Conservation (phyloP, 805 yeast genomes). For the Yarrowia hollandica region DNA sequence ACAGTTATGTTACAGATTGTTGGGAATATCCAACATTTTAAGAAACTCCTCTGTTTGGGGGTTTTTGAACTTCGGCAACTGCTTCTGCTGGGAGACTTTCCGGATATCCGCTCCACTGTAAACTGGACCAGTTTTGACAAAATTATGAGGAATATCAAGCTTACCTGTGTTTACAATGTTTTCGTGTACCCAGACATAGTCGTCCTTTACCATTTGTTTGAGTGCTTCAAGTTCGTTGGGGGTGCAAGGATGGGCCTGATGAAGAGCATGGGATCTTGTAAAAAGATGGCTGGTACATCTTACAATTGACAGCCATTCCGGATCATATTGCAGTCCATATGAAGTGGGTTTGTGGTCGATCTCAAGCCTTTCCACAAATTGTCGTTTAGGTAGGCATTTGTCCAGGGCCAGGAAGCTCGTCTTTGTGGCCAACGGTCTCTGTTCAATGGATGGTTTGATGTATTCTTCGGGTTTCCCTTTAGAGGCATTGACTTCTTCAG, state of each 20-base stretch:
- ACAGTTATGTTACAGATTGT: not conserved
- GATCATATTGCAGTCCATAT: conserved; percentile 37
- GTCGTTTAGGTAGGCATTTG: conserved; percentile 70
- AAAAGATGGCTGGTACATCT: conserved; percentile 36
- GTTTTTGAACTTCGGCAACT: conserved; percentile 31
- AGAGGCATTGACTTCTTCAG: not conserved
- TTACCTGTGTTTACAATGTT: conserved; percentile 35
- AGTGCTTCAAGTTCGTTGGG: conserved; percentile 18
- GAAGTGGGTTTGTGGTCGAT: conserved; percentile 37
- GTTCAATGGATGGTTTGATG: not conserved
- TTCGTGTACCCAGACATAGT: conserved; percentile 39
- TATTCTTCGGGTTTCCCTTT: too few relatives aligned
- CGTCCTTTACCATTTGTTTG: conserved; percentile 31
- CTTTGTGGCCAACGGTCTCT: conserved; percentile 41
- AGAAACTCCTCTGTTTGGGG: conserved; percentile 39
- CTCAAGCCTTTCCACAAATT: conserved; percentile 55
- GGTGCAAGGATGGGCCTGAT: conserved; percentile 1
- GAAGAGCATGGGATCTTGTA: conserved; percentile 27
- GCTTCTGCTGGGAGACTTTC: not conserved
- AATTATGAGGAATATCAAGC: conserved; percentile 39
- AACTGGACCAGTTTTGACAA: conserved; percentile 24
- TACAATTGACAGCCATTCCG: conserved; percentile 44
- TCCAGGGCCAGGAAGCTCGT: conserved; percentile 70
- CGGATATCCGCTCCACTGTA: not conserved
- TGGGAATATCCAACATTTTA: conserved; percentile 5